These are phyloP conservation scores for Cryptococcus jaspeensis DNA, from an alignment of 1,284 basidiomycete genomes.

Conservation along the genomic window DNA sequence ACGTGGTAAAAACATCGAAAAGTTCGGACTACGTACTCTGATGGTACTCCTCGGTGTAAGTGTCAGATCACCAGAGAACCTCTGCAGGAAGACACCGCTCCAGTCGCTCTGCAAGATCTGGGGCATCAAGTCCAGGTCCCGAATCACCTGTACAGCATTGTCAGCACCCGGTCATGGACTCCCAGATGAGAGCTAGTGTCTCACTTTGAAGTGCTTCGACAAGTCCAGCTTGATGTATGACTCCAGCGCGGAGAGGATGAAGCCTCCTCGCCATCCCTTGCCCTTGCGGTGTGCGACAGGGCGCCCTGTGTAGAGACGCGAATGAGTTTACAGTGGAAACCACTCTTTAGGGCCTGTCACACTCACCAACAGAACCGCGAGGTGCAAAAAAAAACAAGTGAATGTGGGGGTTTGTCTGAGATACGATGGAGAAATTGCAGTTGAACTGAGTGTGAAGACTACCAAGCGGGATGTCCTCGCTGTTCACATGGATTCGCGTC, in stretches of 20 bases:
- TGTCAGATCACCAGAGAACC: conserved; percentile 52
- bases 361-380: conserved; percentile 83
- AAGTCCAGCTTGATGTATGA: conserved; percentile 92
- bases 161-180: conserved; percentile 1
- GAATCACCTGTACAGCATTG: conserved; percentile 63
- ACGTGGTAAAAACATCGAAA: conserved; percentile 8
- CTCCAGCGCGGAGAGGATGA: conserved; percentile 84
- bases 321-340: background rate
- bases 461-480: conserved; percentile 92
- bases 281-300: conserved; percentile 34
- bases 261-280: conserved; percentile 91
- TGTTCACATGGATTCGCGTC: conserved; percentile 41
- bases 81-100: conserved; percentile 88
- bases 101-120: conserved; percentile 88
- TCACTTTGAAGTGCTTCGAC: conserved; percentile 87
- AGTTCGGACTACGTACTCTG: conserved; percentile 55
- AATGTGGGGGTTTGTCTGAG: conserved; percentile 92
- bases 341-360: no score
- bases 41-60: conserved; percentile 83
- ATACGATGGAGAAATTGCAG: conserved; percentile 92
- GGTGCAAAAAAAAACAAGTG: conserved; percentile 98
- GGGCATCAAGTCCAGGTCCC: conserved; percentile 86
- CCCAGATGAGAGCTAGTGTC: conserved; percentile 6
- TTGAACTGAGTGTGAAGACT: conserved; percentile 91
- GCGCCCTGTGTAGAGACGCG: background rate